Conservation (phyloP, 441 rosid species). For the Omphalea diandra region DNA sequence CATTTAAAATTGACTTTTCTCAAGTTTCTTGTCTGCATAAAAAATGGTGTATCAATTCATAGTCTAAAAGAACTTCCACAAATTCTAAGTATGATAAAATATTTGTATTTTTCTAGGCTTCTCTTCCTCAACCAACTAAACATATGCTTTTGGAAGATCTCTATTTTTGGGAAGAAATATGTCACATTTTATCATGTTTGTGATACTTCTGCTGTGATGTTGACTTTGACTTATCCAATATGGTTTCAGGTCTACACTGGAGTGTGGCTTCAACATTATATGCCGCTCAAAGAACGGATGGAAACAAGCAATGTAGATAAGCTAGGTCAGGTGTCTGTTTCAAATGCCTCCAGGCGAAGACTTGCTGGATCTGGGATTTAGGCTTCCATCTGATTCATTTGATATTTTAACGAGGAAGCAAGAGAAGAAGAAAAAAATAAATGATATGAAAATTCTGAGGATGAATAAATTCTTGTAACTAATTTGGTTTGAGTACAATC, state of each 20-base stretch:
- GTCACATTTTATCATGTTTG: not conserved
- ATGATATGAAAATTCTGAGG: not conserved
- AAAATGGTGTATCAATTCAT: not conserved
- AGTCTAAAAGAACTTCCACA: not conserved
- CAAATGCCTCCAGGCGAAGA: constrained; percentile 88
- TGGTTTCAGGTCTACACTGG: constrained; percentile 73
- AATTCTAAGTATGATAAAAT: not conserved
- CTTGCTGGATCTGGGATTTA: constrained; percentile 62
- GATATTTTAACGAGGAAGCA: not conserved
- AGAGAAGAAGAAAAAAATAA: not conserved
- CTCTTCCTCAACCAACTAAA: not conserved
- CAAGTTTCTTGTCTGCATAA: too few relatives aligned
- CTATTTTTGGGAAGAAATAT: not conserved
- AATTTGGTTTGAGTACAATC: too few relatives aligned
- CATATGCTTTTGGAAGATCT: too few relatives aligned
- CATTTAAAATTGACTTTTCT: too few relatives aligned
- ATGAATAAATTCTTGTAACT: too few relatives aligned
- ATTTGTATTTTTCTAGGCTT: too few relatives aligned
- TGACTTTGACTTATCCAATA: not conserved
- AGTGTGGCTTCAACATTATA: constrained; percentile 81
- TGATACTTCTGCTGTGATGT: not conserved
- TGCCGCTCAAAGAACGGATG: constrained; percentile 64
- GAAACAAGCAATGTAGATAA: constrained; percentile 41
- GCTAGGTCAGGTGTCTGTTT: constrained; percentile 68
- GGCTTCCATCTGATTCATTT: not conserved